Base-by-base conservation (phyloP, 2,329 filamentous ascomycete genomes). In the Apiospora arundinis region DNA sequence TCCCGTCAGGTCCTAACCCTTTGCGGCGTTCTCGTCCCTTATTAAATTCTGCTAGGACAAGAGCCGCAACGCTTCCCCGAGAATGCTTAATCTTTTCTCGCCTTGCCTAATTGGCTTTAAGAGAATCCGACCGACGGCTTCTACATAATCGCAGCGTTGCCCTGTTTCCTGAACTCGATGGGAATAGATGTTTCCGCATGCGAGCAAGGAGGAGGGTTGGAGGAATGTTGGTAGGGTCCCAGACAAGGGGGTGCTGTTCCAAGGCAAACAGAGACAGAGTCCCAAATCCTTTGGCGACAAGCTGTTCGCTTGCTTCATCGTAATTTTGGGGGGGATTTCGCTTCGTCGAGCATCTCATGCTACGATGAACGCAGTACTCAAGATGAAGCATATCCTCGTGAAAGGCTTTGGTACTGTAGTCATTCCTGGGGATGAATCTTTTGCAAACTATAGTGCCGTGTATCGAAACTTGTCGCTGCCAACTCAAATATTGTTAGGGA, bases 391-490 rank as follows among this genome's bases (percentile, higher is more conserved):
- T 18, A 37, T 40, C 52, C 52, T 37, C 16, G 52, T 16, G 4
- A 18, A n/a, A 14, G 32, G n/a, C 56, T n/a, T 63, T 63, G 56
- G 28, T 37, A 60, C 28, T 28, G 52, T 37, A 21, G 52, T 16
- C 9, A 60, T 9, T 21, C 11, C 18, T 37, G 25, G 28, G 12
- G 56, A 63, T 9, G 28, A 63, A 37, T 40, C 32, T 9, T 23
- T 18, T 32, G 32, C 18, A 40, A 21, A 8, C 21, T 23, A n/a
- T 3, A 14, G 14, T 45, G 42, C n/a, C 32, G 23, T n/a, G 40
- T 63, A 32, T 63, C 32, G 32, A 63, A 63, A 63, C 56, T 40
- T n/a, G 56, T 40, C 56, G 56, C 32, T 23, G 56, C 56, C 56
- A 63, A 63, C 32, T 63, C 32, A 40, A 63, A 63, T 23, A 40